Conservation (phyloP, 1,139 yeast genomes). For the Magnusiomyces sp. region DNA sequence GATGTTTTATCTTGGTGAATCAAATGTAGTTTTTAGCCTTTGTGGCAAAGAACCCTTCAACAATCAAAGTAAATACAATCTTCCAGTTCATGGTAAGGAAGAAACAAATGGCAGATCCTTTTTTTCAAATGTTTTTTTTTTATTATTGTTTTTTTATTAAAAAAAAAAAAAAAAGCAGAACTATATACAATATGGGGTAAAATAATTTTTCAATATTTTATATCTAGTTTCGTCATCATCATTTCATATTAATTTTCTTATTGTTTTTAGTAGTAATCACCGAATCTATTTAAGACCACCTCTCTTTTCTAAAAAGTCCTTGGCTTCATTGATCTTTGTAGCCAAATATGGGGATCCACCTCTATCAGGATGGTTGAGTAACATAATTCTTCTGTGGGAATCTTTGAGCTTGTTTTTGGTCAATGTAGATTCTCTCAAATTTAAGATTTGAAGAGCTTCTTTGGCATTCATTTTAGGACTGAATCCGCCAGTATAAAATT, state of each 20-base stretch:
- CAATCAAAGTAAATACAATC: no score
- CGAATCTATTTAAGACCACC: conserved; percentile 40
- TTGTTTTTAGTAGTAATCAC: neutral
- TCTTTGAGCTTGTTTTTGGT: conserved; percentile 77
- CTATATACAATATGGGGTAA: no score
- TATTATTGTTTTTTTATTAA: no score
- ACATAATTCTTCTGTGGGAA: conserved; percentile 86
- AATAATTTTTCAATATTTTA: no score
- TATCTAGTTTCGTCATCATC: neutral
- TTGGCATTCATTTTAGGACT: conserved; percentile 81
- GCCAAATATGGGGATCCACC: conserved; percentile 96
- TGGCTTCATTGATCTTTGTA: conserved; percentile 94
- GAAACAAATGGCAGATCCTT: no score
- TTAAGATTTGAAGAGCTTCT: conserved; percentile 85
- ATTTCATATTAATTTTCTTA: conserved; percentile 1
- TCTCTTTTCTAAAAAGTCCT: conserved; percentile 82
- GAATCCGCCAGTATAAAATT: conserved; percentile 79
- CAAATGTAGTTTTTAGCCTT: no score
- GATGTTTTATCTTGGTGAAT: no score
- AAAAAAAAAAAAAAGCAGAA: no score
- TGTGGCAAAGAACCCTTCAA: no score
- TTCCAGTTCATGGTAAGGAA: no score
- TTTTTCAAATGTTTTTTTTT: no score
- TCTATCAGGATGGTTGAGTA: conserved; percentile 94
- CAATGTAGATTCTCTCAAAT: conserved; percentile 70